Evolutionary conservation across 306 rosid genomes (phyloP).

Genomic region (Dalbergia cochinchinensis): DNA sequence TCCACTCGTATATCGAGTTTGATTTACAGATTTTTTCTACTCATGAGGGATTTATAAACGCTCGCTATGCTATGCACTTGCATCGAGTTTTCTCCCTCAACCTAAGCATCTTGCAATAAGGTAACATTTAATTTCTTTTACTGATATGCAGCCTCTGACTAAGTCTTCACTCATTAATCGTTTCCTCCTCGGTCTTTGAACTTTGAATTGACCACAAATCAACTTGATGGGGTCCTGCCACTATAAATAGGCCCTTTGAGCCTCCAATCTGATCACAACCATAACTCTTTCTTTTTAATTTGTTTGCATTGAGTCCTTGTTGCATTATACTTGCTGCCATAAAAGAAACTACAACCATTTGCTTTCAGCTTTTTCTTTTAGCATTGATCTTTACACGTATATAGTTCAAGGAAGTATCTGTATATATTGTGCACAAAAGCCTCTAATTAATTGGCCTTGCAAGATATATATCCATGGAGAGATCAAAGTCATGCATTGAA

Average conservation of each 20-base stretch:
- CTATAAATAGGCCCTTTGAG: slow-evolving; percentile 1
- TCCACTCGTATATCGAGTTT: no score
- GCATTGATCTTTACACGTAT: background rate
- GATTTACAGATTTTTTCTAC: no score
- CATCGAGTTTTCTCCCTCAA: no score
- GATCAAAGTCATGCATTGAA: slow-evolving; percentile 38
- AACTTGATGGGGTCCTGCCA: background rate
- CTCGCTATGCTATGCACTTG: no score
- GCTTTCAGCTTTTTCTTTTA: background rate
- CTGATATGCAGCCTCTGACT: background rate
- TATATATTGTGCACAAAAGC: slow-evolving; percentile 9
- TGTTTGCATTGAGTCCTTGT: no score
- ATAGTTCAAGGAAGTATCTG: background rate
- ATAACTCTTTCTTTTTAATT: no score
- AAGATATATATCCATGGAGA: slow-evolving; percentile 25
- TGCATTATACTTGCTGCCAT: no score
- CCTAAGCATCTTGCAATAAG: no score
- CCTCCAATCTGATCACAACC: background rate
- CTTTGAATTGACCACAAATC: background rate
- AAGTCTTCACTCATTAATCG: slow-evolving; percentile 8
- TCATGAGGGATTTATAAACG: no score
- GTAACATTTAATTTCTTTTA: no score
- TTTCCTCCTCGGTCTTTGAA: background rate
- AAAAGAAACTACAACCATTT: background rate
- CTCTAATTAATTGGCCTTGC: background rate